A percentile compares a stretch with the other conserved stretches of the same genome.
Evolutionary conservation across 2,329 filamentous ascomycete species (phyloP).

Genomic region (Curvularia spicifera): DNA sequence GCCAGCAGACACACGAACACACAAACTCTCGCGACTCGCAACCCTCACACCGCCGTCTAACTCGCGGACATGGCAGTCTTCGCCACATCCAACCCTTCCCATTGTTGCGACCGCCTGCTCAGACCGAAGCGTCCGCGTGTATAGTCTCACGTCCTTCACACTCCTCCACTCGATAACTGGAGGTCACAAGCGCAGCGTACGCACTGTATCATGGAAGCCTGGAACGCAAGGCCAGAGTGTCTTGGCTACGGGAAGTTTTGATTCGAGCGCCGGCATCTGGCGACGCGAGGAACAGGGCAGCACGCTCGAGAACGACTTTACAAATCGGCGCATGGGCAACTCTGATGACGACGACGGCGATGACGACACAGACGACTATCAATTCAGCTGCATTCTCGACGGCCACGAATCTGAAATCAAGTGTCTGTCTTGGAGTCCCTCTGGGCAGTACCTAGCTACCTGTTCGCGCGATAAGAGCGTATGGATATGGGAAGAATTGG

Average conservation of each 20-base stretch:
- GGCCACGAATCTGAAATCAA: conserved; percentile 96
- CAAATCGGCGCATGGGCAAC: conserved; percentile 20
- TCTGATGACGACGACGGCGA: conserved; percentile 54
- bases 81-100: conserved; percentile 85
- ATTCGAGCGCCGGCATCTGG: conserved; percentile 80
- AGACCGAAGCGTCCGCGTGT: conserved; percentile 85
- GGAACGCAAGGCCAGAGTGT: conserved; percentile 66
- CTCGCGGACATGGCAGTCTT: conserved; percentile 80
- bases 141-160: conserved; percentile 81
- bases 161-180: conserved; percentile 81
- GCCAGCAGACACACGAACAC: conserved; percentile 20
- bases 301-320: conserved; percentile 37
- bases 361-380: conserved; percentile 81
- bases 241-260: conserved; percentile 91
- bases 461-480: conserved; percentile 92
- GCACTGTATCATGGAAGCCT: conserved; percentile 87
- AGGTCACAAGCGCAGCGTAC: conserved; percentile 90
- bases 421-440: conserved; percentile 74
- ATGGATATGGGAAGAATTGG: conserved; percentile 98
- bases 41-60: conserved; percentile 61
- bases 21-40: conserved; percentile 53
- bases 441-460: conserved; percentile 81
- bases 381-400: conserved; percentile 88
- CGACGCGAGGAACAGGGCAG: conserved; percentile 73
- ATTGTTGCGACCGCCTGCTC: conserved; percentile 88